Base-by-base conservation (phyloP, 75 land plant genomes). In the Picea sitchensis region DNA sequence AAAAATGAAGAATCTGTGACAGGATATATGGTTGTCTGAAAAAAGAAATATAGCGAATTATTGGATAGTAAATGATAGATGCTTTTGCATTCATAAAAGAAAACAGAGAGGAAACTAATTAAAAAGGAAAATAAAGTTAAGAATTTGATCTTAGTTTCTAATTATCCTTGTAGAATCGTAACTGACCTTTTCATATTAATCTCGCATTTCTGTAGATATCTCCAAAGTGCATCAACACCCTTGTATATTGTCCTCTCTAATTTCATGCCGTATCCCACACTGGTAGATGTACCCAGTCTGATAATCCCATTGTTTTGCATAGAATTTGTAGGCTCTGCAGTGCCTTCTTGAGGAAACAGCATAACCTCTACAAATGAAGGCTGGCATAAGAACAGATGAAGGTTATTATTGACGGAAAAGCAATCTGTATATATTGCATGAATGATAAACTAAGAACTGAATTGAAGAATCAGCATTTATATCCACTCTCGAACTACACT, bases 21-120 rank as follows among this genome's bases (percentile, higher is more conserved):
- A 92, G 78, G 38, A 88, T 54, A 44, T 75, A 65, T 23, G 92
- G 92, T 47, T 86, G 79, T 77, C 98, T 95, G 92, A 20, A 78
- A 56, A 82, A 65, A 51, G 75, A 73, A 60, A 58, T 79, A 11
- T 2, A 73, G 18, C 64, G 77, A 30, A 57, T 64, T 56, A 62
- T 51, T 2, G 76, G 11, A 73, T 65, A 31, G 14, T 65, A 65
- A 17, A 20, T 69, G 36, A 38, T 69, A 32, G 31, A 69, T 44
- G 31, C 4, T 26, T 60, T 13, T 32, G 11, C 14, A 64, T 30
- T 4, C 34, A 23, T 18, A 32, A 11, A 17, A 77, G 20, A 60
- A 18, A 32, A 77, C 54, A 47, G 54, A 8, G 9, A 47, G 51
- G 32, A 59, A 36, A 60, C 41, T 11, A 17, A 77, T 59, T 54